These are phyloP conservation scores for Sequoia sempervirens DNA, from an alignment of 75 land plant species.

Conservation along the genomic window DNA sequence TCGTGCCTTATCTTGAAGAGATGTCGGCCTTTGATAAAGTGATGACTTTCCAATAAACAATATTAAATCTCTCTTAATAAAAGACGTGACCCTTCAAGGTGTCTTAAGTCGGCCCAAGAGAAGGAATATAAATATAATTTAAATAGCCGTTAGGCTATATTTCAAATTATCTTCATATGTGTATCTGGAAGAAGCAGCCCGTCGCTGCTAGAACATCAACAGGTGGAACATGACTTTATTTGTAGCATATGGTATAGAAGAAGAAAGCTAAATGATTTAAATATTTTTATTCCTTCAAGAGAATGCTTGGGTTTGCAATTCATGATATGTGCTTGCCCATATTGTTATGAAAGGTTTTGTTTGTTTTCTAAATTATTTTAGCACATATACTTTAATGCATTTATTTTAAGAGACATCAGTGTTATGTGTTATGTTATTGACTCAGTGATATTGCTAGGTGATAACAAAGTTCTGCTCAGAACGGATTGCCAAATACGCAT, in stretches of 20 bases:
- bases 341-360: not conserved
- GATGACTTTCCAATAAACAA: too few species aligned
- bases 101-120: too few species aligned
- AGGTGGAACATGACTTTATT: not conserved
- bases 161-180: too few species aligned
- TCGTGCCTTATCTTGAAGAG: too few species aligned
- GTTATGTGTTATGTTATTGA: conserved; percentile 9
- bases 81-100: too few species aligned
- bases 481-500: conserved; percentile 82
- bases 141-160: too few species aligned
- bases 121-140: too few species aligned
- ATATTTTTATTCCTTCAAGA: not conserved
- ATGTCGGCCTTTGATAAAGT: too few species aligned
- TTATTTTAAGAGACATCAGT: not conserved
- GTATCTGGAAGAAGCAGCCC: too few species aligned
- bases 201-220: too few species aligned
- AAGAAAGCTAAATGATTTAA: not conserved
- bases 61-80: too few species aligned
- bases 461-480: conserved; percentile 82
- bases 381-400: not conserved
- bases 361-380: not conserved
- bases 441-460: conserved; percentile 38
- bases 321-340: not conserved
- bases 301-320: not conserved
- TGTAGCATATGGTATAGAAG: not conserved